Conservation (phyloP, 1,139 yeast species). For the Yamadazyma sp. region DNA sequence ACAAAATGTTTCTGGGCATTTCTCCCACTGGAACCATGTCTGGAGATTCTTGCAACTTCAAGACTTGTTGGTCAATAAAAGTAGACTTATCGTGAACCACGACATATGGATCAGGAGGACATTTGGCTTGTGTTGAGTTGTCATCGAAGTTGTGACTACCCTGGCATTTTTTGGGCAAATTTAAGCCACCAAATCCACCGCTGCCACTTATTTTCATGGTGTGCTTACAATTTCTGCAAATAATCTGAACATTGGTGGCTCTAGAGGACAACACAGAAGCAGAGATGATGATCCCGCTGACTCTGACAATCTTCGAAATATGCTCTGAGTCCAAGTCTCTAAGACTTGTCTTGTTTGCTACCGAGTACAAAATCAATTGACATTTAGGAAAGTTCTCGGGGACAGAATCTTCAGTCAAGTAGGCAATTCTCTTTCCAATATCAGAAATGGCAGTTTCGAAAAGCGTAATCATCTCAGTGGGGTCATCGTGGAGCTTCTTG, state of each 20-base stretch:
- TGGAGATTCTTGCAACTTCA: slow-evolving; percentile 93
- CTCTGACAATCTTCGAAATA: slow-evolving; percentile 84
- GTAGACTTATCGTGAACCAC: slow-evolving; percentile 91
- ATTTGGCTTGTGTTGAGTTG: slow-evolving; percentile 54
- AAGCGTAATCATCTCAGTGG: slow-evolving; percentile 83
- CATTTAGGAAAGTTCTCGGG: slow-evolving; percentile 71
- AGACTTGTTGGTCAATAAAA: slow-evolving; percentile 90
- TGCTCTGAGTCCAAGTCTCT: slow-evolving; percentile 85
- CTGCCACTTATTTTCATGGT: slow-evolving; percentile 64
- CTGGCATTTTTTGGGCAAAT: slow-evolving; percentile 74
- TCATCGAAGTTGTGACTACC: slow-evolving; percentile 55
- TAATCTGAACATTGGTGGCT: slow-evolving; percentile 79
- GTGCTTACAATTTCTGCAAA: slow-evolving; percentile 89
- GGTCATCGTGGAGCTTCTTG: slow-evolving; percentile 81
- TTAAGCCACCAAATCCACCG: slow-evolving; percentile 78
- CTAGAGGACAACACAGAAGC: slow-evolving; percentile 88
- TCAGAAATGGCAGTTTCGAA: slow-evolving; percentile 90
- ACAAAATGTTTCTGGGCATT: slow-evolving; percentile 90
- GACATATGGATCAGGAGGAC: slow-evolving; percentile 90
- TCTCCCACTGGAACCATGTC: slow-evolving; percentile 99
- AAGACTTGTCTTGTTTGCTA: slow-evolving; percentile 70
- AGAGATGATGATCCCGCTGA: slow-evolving; percentile 91
- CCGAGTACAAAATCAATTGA: slow-evolving; percentile 76
- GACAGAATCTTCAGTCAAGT: slow-evolving; percentile 54
- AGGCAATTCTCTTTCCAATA: slow-evolving; percentile 80